Evolutionary conservation across 75 land plant genomes (phyloP).

Genomic region (Pinus albicaulis): DNA sequence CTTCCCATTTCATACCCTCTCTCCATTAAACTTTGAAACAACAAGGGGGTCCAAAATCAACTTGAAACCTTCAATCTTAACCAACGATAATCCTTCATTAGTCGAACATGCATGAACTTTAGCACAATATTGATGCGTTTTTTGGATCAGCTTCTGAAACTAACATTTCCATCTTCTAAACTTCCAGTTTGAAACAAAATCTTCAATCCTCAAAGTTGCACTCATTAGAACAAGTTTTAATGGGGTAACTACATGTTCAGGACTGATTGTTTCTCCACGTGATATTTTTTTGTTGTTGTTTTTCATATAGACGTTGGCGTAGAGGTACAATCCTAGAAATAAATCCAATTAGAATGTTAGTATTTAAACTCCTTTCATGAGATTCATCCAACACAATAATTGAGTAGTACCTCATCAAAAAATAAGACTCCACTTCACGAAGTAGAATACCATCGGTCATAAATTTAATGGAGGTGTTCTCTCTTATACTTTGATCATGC

Average conservation of each 20-base stretch:
- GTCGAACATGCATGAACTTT: too few relatives aligned
- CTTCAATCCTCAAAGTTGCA: constrained; percentile 94
- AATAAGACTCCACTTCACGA: constrained; percentile 89
- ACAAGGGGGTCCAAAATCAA: too few relatives aligned
- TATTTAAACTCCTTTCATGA: constrained; percentile 97
- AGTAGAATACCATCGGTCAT: too few relatives aligned
- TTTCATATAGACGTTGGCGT: constrained; percentile 62
- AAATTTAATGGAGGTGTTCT: too few relatives aligned
- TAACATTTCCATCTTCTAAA: too few relatives aligned
- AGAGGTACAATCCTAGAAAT: constrained; percentile 76
- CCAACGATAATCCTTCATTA: too few relatives aligned
- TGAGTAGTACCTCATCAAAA: constrained; percentile 77
- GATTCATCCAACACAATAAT: constrained; percentile 94
- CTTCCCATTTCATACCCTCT: too few relatives aligned
- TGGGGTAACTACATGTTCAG: constrained; percentile 41
- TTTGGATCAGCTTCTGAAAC: too few relatives aligned
- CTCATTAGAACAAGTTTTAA: constrained; percentile 96
- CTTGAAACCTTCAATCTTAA: too few relatives aligned
- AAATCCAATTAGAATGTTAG: constrained; percentile 97
- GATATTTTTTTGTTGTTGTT: constrained; percentile 46
- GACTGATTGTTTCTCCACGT: constrained; percentile 29
- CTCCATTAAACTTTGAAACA: too few relatives aligned
- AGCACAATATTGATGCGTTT: too few relatives aligned
- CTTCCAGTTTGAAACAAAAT: constrained; percentile 65
- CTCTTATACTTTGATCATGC: too few relatives aligned